Evolutionary conservation across 2,329 filamentous ascomycete genomes (phyloP).

Genomic region (Claviceps pusilla): DNA sequence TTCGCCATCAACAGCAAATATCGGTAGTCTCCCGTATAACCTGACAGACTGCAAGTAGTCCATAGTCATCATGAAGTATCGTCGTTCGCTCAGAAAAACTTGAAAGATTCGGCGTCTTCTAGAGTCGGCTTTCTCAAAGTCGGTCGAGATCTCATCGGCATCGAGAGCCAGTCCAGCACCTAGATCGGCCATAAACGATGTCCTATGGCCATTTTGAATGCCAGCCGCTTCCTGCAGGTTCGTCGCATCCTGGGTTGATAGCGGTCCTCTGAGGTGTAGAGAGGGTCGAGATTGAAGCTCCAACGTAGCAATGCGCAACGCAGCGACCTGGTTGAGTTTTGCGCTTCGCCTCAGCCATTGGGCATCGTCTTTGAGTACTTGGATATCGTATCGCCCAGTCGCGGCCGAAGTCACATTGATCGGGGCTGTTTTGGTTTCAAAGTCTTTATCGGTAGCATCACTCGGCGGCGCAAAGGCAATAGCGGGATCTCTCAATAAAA

Average conservation of each 20-base stretch:
- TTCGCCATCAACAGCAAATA: constrained; percentile 13
- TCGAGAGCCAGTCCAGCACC: constrained; percentile 31
- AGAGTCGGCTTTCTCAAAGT: constrained; percentile 47
- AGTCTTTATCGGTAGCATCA: constrained; percentile 50
- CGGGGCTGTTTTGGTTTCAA: constrained; percentile 73
- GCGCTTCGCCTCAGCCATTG: constrained; percentile 71
- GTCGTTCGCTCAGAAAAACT: constrained; percentile 57
- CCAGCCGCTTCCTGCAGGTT: constrained; percentile 63
- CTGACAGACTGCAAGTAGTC: constrained; percentile 39
- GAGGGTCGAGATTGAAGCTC: constrained; percentile 74
- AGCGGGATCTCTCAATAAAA: constrained; percentile 53
- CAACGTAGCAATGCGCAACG: constrained; percentile 62
- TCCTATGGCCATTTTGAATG: constrained; percentile 42
- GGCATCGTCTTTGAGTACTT: constrained; percentile 69
- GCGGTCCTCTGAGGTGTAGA: constrained; percentile 52
- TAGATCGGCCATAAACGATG: constrained; percentile 40
- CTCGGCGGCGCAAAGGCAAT: constrained; percentile 51
- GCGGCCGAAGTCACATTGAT: constrained; percentile 64
- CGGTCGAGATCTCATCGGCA: constrained; percentile 37
- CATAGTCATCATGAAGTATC: constrained; percentile 49
- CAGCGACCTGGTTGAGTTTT: constrained; percentile 64
- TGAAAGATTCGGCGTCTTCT: constrained; percentile 54
- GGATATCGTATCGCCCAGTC: constrained; percentile 55
- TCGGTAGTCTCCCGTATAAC: constrained; percentile 25
- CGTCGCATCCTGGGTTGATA: constrained; percentile 63